phyloP scores from a whole-genome alignment of 2,329 filamentous ascomycete species.

The Colletotrichum viniferum region DNA sequence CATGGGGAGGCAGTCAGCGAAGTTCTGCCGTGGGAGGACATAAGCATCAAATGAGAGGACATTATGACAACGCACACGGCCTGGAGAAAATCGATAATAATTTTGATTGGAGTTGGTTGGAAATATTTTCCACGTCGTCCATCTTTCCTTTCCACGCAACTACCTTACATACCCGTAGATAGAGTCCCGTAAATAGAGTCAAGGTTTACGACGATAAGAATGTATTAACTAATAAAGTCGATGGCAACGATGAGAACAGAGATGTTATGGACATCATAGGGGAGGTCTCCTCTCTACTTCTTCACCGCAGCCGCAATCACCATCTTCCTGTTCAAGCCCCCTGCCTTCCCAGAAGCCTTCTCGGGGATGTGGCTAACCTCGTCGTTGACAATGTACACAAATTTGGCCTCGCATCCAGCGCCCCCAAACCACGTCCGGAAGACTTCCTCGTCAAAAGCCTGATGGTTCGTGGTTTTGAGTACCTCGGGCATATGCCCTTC shows the following conservation, averaged over 20 bases:
- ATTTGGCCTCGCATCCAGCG: slow-evolving; percentile 48
- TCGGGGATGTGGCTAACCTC: slow-evolving; percentile 16
- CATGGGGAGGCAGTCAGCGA: neutral
- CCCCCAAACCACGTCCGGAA: slow-evolving; percentile 24
- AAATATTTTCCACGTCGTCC: no score
- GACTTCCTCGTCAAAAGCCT: slow-evolving; percentile 27
- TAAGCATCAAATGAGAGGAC: neutral
- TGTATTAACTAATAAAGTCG: no score
- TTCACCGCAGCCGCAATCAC: neutral
- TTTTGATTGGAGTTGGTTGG: no score
- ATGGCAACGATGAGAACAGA: no score
- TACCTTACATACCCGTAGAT: no score
- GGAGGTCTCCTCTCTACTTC: neutral
- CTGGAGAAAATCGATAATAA: no score
- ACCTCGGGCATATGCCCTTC: neutral
- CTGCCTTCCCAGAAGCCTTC: neutral
- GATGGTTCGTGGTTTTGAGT: slow-evolving; percentile 23
- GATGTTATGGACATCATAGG: no score
- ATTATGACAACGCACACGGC: no score
- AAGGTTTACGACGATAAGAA: no score
- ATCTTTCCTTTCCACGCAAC: no score
- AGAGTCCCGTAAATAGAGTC: no score
- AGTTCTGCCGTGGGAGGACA: neutral
- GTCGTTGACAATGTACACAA: slow-evolving; percentile 3
- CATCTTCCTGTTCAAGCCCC: slow-evolving; percentile 7